Evolutionary conservation across 208 protist genomes (phyloP), one percentile per base, ranked within the genome.

Genomic region (Leishmania major): DNA sequence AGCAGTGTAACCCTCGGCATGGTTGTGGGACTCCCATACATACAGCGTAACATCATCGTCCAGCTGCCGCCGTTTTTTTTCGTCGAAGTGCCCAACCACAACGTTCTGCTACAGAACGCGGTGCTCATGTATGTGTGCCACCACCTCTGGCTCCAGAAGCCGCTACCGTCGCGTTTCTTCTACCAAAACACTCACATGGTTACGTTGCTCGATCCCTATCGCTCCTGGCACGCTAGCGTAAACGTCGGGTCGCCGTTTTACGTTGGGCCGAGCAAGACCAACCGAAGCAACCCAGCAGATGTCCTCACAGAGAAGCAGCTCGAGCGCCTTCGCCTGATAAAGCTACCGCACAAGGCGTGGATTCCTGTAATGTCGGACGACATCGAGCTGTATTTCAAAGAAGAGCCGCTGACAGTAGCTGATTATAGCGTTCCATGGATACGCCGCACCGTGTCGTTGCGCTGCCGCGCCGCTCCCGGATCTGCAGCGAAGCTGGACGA

Each of bases 41-140:
- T 82, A 11, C 37, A 79, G 5, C 82, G 82, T n/a, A 77, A 82
- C 72, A 79, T 85, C 19, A 69, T 69, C 19, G 82, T 85, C 19
- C 71, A 51, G 35, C 69, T 82, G 1, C 76, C 82, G 8, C 73
- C 77, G 6, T 25, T 40, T 0, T 2, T 8, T 55, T 79, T 37
- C 11, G 47, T 85, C 0, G 11, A 57, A 0, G 31, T 85, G 57
- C 49, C 10, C 0, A 82, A 82, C 53, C 43, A 85, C 73, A 85
- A 85, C 72, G 2, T 82, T 0, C 69, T 85, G 1, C 72, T 85
- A 0, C 82, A 82, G 31, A 81, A 85, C 31, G 82, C 82, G 2
- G 77, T 85, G 45, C 43, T 85, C 7, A 25, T 79, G 22, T 85
- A 85, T 22, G 49, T 85, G 25, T 79, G 71, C 35, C n/a, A 82